Conservation (phyloP, 192 early-diverging fungal species). For the Linnemannia elongata region DNA sequence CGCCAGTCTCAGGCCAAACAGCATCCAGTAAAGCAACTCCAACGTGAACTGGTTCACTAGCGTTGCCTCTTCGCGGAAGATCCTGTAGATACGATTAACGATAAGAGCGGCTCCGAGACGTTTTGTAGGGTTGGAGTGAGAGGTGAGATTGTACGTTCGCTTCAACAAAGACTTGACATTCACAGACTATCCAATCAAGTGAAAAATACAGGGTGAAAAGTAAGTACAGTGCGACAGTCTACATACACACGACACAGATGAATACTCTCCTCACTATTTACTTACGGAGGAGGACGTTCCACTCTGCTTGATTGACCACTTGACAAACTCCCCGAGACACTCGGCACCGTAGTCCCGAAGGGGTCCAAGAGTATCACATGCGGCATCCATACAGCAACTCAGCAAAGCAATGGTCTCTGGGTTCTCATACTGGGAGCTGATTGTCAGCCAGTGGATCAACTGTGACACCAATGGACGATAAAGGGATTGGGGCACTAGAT, state of each 20-base stretch:
- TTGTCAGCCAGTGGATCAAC: conserved; percentile 87
- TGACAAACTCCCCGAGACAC: conserved; percentile 80
- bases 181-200: conserved; percentile 56
- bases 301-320: conserved; percentile 82
- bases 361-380: conserved; percentile 61
- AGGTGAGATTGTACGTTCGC: conserved; percentile 71
- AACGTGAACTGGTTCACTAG: conserved; percentile 77
- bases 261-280: neutral
- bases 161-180: conserved; percentile 82
- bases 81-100: conserved; percentile 78
- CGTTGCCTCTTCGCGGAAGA: conserved; percentile 74
- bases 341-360: conserved; percentile 82
- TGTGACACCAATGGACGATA: conserved; percentile 75
- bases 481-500: conserved; percentile 77
- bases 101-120: conserved; percentile 77
- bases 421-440: conserved; percentile 80
- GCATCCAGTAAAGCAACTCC: conserved; percentile 76
- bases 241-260: neutral
- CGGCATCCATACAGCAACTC: conserved; percentile 77
- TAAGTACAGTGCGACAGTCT: neutral
- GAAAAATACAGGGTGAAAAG: neutral
- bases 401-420: conserved; percentile 82
- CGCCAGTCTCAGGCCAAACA: conserved; percentile 72
- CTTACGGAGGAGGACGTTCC: conserved; percentile 53
- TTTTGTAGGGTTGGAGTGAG: conserved; percentile 73